Percentiles rank a stretch among this genome's conserved stretches.
phyloP scores from a whole-genome alignment of 805 yeast genomes.

The Sugiyamaella valdiviana region DNA sequence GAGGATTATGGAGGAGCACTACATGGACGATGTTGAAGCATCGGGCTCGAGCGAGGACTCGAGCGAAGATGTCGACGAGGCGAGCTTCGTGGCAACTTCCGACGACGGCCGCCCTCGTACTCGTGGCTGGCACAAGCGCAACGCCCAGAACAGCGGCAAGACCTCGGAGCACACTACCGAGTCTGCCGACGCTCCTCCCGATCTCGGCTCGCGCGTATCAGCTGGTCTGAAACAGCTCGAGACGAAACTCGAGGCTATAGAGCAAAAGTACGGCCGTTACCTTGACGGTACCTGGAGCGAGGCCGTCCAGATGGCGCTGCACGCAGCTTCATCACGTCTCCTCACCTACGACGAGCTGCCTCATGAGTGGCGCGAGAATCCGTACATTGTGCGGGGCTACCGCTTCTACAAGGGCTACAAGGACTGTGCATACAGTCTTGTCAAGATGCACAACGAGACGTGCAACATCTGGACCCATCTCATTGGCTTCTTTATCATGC shows the following conservation, averaged over 20 bases:
- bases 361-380: slow-evolving; percentile 87
- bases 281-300: slow-evolving; percentile 9
- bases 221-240: slow-evolving; percentile 32
- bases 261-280: slow-evolving; percentile 26
- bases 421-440: slow-evolving; percentile 55
- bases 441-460: slow-evolving; percentile 74
- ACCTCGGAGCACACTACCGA: not conserved
- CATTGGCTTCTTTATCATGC: slow-evolving; percentile 55
- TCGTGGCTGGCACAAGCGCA: not conserved
- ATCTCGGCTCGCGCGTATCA: slow-evolving; percentile 14
- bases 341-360: slow-evolving; percentile 85
- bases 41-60: no score
- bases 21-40: slow-evolving; percentile 20
- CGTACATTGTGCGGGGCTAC: slow-evolving; percentile 77
- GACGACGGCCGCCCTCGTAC: not conserved
- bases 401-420: slow-evolving; percentile 64
- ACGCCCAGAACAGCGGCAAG: not conserved
- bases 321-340: slow-evolving; percentile 36
- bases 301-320: slow-evolving; percentile 20
- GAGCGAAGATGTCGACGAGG: slow-evolving; percentile 7
- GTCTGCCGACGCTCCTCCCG: not conserved
- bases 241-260: slow-evolving; percentile 28
- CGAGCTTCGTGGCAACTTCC: not conserved
- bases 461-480: slow-evolving; percentile 92
- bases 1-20: slow-evolving; percentile 25